Conservation (phyloP, 371 early-diverging fungal genomes). For the Mortierella sp. region DNA sequence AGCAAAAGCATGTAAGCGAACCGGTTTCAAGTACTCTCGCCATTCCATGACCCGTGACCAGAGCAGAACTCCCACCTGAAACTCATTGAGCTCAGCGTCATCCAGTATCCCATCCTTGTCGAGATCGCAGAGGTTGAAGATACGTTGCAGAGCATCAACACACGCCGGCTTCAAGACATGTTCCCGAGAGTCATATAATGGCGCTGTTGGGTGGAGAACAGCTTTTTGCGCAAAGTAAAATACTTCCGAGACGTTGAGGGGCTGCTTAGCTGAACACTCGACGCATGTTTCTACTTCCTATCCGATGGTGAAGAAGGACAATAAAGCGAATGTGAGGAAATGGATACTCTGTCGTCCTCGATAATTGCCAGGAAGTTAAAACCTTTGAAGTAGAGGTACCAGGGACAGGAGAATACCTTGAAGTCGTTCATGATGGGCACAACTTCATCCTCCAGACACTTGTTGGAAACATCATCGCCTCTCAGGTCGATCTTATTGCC, state of each 20-base stretch:
- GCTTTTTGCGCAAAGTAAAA: conserved; percentile 99
- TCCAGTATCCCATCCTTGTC: conserved; percentile 94
- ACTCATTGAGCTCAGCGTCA: conserved; percentile 95
- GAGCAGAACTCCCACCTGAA: conserved; percentile 77
- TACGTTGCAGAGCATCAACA: conserved; percentile 90
- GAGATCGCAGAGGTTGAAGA: conserved; percentile 94
- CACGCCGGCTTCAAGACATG: conserved; percentile 94
- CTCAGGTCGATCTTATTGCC: conserved; percentile 97
- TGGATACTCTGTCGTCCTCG: neutral
- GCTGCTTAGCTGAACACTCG: conserved; percentile 96
- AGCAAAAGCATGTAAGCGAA: neutral
- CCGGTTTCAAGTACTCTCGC: neutral
- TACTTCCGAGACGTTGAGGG: conserved; percentile 96
- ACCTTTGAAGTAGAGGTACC: neutral
- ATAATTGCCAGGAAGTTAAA: neutral
- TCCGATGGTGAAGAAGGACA: neutral
- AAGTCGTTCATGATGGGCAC: conserved; percentile 98
- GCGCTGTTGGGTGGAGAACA: conserved; percentile 96
- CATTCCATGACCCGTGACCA: neutral
- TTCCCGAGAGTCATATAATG: conserved; percentile 94
- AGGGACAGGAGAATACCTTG: conserved; percentile 67
- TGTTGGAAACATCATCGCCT: conserved; percentile 84
- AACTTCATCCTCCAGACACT: conserved; percentile 91
- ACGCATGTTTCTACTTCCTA: conserved; percentile 98
- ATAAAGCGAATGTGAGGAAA: neutral